phyloP scores from a whole-genome alignment of 495 filamentous ascomycete genomes.

The Penicillium arizonense region DNA sequence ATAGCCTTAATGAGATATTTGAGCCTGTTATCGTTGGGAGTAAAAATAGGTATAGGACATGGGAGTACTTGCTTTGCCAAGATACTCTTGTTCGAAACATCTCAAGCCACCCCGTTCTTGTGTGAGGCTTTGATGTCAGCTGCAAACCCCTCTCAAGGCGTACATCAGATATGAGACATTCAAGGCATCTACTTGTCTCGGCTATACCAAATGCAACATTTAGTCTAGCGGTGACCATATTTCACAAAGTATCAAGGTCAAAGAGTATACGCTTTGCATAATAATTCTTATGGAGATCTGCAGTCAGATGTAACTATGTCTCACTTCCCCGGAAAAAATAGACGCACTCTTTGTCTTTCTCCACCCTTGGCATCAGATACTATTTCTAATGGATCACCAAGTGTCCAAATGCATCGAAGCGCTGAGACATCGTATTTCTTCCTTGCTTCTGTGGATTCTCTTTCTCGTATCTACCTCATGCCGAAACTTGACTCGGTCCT shows the following conservation, averaged over 20 bases:
- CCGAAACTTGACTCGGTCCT: not conserved
- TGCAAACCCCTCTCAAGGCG: not conserved
- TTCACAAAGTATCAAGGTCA: too few relatives aligned
- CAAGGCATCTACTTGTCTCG: not conserved
- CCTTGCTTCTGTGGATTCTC: not conserved
- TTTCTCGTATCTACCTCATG: not conserved
- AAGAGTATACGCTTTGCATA: too few relatives aligned
- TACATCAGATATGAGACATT: conserved; percentile 1
- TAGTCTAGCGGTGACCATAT: not conserved
- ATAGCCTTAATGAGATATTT: conserved; percentile 6
- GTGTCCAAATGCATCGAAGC: not conserved
- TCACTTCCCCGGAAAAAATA: conserved; percentile 17
- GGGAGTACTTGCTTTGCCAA: not conserved
- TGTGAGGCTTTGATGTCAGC: not conserved
- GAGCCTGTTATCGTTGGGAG: not conserved
- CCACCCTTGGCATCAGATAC: conserved; percentile 4
- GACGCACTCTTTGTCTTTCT: not conserved
- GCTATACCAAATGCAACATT: not conserved
- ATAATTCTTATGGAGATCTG: not conserved
- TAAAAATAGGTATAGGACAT: conserved; percentile 3
- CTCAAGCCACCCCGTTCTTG: not conserved
- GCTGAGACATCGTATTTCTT: conserved; percentile 14
- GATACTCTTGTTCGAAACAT: not conserved
- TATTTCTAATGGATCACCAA: too few relatives aligned
- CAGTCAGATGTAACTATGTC: conserved; percentile 31